Base-by-base conservation (phyloP, 495 filamentous ascomycete genomes). In the Darksidea phi region DNA sequence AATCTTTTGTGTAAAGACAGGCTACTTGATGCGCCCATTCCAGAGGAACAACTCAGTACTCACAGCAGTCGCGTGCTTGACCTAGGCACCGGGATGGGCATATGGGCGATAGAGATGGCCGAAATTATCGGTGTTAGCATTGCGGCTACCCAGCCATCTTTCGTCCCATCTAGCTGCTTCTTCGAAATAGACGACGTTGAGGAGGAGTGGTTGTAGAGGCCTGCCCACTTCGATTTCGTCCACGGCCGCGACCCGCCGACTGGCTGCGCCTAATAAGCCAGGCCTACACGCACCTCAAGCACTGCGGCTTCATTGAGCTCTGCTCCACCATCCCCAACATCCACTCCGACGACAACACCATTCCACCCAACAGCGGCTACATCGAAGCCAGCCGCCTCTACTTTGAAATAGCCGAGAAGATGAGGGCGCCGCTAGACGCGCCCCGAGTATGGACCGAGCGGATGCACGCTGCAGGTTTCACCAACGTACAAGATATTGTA, bases 21-120 rank as follows among this genome's bases (percentile, higher is more conserved):
- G 60, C 72, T 88, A 0, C 77, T 77, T 66, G 78, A 80, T 43
- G 80, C 85, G 2, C 85, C 68, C 24, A 64, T 77, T 28, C 37
- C 67, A 10, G 26, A 23, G 13, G 46, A 48, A 25, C 48, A 26
- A 2, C 28, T 32, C 28, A 32, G 28, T 32, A 10, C 4, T 10
- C 3, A 10, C 10, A 32, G 28, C 28, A 32, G 28, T 10, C 55
- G 41, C 32, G 55, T 57, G 28, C 56, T 67, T 12, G 64, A 67
- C 32, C 57, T 67, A 32, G 64, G 54, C 0, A 67, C 64, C 0
- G 64, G 64, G 18, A 67, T 60, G 0, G 64, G 64, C 7, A 59
- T 64, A 18, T 67, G 64, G 64, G 55, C 54, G 2, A 60, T 67
- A 23, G 64, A 67, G 5, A 64, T 59, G 34, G 60, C 64, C 12